phyloP scores from a whole-genome alignment of 1,284 basidiomycete species.

The Cryptococcus hybrid region DNA sequence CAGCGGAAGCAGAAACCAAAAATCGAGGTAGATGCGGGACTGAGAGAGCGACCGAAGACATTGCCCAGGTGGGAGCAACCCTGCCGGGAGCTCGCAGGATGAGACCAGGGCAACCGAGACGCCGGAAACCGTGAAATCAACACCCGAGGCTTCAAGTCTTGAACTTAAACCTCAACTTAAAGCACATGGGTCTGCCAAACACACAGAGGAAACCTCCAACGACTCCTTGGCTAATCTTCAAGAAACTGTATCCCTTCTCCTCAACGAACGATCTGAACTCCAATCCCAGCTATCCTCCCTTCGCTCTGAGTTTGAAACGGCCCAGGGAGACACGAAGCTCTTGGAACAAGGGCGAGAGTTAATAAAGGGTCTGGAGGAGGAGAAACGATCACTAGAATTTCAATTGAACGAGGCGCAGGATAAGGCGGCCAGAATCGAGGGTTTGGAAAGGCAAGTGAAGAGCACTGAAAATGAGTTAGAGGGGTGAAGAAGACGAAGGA shows the following conservation, averaged over 20 bases:
- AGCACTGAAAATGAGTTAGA: slow-evolving; percentile 8
- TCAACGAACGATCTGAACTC: slow-evolving; percentile 38
- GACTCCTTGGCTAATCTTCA: slow-evolving; percentile 18
- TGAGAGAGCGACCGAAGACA: not conserved
- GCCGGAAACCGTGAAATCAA: not conserved
- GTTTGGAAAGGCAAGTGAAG: slow-evolving; percentile 10
- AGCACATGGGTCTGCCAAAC: too few relatives aligned
- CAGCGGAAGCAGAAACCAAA: not conserved
- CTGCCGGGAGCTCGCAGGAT: not conserved
- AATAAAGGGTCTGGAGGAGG: slow-evolving; percentile 32
- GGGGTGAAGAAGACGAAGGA: slow-evolving; percentile 9
- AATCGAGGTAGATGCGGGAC: not conserved
- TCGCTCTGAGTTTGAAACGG: slow-evolving; percentile 21
- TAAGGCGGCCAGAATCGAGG: slow-evolving; percentile 13
- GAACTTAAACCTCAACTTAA: too few relatives aligned
- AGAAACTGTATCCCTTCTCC: slow-evolving; percentile 40
- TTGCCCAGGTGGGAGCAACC: not conserved
- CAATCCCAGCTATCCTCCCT: slow-evolving; percentile 28
- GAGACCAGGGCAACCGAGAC: not conserved
- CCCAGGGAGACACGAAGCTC: slow-evolving; percentile 33
- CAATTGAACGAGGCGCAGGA: slow-evolving; percentile 10
- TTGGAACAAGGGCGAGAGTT: slow-evolving; percentile 32
- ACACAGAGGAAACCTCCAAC: not conserved
- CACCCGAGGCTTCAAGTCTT: too few relatives aligned
- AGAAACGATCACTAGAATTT: slow-evolving; percentile 27